Conservation (phyloP, 208 protist genomes). For the Leishmania amazonensis region DNA sequence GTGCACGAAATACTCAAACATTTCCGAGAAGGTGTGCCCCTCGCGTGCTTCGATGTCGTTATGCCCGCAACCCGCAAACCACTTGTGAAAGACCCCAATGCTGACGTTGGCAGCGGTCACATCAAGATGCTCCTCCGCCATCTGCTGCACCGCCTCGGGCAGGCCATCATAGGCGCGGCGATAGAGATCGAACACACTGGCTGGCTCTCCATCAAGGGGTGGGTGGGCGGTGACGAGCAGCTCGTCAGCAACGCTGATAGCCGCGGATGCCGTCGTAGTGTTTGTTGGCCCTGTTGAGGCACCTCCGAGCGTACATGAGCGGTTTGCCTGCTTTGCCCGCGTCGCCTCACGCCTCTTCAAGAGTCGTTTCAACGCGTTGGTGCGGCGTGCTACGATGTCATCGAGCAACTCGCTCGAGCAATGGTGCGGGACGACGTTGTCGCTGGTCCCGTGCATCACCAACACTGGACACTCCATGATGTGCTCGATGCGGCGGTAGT, state of each 20-base stretch:
- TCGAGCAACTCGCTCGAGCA: slow-evolving; percentile 51
- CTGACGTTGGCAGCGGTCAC: slow-evolving; percentile 9
- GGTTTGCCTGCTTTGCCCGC: not conserved
- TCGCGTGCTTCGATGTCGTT: slow-evolving; percentile 60
- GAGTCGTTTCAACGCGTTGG: not conserved
- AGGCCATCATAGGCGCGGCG: slow-evolving; percentile 17
- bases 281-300: slow-evolving; percentile 4
- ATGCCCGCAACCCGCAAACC: slow-evolving; percentile 59
- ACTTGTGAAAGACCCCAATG: slow-evolving; percentile 43
- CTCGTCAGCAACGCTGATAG: not conserved
- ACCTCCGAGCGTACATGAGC: not conserved
- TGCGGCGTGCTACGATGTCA: slow-evolving; percentile 1
- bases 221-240: not conserved
- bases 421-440: slow-evolving; percentile 57
- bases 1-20: slow-evolving; percentile 38
- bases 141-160: not conserved
- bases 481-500: slow-evolving; percentile 46
- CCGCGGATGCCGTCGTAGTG: slow-evolving; percentile 1
- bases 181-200: slow-evolving; percentile 24
- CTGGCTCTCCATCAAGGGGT: not conserved
- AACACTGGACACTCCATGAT: slow-evolving; percentile 61
- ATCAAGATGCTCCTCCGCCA: slow-evolving; percentile 2
- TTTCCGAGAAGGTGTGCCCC: slow-evolving; percentile 20
- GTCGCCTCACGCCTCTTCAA: not conserved
- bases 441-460: slow-evolving; percentile 67